Evolutionary conservation across 202 grass and related monocot genomes (phyloP), one percentile per base, ranked within the genome.

Genomic region (Bolboschoenoplectus hybrid): DNA sequence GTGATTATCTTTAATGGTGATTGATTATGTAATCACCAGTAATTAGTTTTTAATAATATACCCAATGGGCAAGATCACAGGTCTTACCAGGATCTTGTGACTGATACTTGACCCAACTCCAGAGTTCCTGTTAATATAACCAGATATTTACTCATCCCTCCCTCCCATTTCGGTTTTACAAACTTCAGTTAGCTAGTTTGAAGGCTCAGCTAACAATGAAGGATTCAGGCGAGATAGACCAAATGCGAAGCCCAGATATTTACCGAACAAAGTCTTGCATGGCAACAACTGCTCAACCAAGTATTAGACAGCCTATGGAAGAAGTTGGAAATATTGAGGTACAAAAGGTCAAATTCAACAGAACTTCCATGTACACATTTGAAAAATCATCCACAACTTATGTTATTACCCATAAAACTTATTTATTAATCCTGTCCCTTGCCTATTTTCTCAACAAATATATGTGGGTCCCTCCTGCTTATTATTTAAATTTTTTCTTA

Each of bases 291-390:
- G 39, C 53, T 56, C 69, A 88, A 63, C 82, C 38, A 51, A 89
- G 83, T 85, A 82, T 84, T 45, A 87, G 92, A 67, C 92, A 97
- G 20, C 90, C 90, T 19, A 97, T 92, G 92, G 94, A 97, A 88
- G 94, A 97, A 70, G 92, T 94, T 85, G 89, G 87, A 53, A 97
- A 92, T 60, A 61, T 94, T 71, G 87, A 94, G 94, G 92, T 97
- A 83, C 89, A 89, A 34, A 75, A 82, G 68, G 20, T 8, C 57
- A 38, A 87, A 89, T 67, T 82, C 62, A 19, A 76, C 46, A 64
- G 55, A 16, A 71, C 19, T 63, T 87, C 78, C 41, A 82, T 89
- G 74, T 85, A 4, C n/a, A 44, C 43, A 11, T 78, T 57, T 43
- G 53, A 69, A 52, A 82, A 44, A 46, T 67, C 56, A 7, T 13